Percentiles rank a stretch among this genome's conserved stretches.
Conservation (phyloP, 2,329 filamentous ascomycete genomes). For the Apiospora saccharicola region DNA sequence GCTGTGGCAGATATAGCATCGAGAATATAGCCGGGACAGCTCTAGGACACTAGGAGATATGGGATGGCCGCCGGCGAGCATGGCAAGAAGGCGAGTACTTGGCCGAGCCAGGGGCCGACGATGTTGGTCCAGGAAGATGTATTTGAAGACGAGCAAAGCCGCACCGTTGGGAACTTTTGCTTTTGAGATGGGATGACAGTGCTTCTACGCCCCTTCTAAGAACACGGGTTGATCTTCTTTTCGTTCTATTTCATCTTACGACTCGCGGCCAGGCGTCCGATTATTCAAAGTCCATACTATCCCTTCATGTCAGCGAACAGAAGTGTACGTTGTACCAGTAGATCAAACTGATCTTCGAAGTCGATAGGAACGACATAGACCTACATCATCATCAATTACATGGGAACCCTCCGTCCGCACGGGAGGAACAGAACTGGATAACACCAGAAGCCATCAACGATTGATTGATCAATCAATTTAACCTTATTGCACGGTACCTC, state of each 20-base stretch:
- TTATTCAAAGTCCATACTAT: background rate
- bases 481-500: background rate
- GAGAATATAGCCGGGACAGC: slow-evolving; percentile 12
- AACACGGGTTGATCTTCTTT: slow-evolving; percentile 1
- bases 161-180: background rate
- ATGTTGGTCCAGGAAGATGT: background rate
- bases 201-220: slow-evolving; percentile 4
- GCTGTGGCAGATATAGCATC: slow-evolving; percentile 17
- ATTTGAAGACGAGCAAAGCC: slow-evolving; percentile 5
- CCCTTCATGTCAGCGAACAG: slow-evolving; percentile 1
- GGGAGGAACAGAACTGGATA: background rate
- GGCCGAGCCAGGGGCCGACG: background rate
- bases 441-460: too few relatives aligned
- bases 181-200: slow-evolving; percentile 17
- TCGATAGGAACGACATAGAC: background rate
- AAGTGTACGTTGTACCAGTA: background rate
- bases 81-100: background rate
- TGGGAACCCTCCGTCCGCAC: background rate
- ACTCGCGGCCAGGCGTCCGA: slow-evolving; percentile 9
- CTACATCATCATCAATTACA: background rate
- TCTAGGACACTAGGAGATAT: background rate
- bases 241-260: background rate
- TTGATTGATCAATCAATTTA: background rate
- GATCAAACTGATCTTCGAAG: background rate
- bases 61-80: background rate